phyloP scores from a whole-genome alignment of 164 flowering plant genomes.

The Chimonanthus praecox region DNA sequence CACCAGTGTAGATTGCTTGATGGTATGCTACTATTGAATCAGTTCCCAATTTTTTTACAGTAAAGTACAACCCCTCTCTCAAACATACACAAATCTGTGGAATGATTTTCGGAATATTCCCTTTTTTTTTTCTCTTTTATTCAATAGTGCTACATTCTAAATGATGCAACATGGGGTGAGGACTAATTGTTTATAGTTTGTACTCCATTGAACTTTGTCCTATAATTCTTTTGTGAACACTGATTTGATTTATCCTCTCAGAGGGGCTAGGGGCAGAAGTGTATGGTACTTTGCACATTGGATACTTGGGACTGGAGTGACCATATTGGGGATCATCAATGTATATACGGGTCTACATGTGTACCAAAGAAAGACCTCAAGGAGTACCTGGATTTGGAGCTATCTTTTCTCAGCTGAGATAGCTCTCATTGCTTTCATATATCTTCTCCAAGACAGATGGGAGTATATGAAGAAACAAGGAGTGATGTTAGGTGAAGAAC shows the following conservation, averaged over 20 bases:
- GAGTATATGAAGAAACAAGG: conserved; percentile 50
- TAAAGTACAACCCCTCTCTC: too few species aligned
- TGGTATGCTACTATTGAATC: neutral
- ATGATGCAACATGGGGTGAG: too few species aligned
- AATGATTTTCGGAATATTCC: too few species aligned
- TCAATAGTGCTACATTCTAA: too few species aligned
- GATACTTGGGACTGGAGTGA: conserved; percentile 53
- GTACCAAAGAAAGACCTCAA: conserved; percentile 45
- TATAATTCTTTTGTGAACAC: neutral
- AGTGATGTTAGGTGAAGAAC: conserved; percentile 27
- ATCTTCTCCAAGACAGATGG: conserved; percentile 75
- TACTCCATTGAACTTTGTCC: neutral
- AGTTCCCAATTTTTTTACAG: neutral
- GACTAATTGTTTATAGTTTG: neutral
- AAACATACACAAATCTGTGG: too few species aligned
- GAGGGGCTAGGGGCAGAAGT: conserved; percentile 56
- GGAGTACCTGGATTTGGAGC: conserved; percentile 42
- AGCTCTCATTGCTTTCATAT: conserved; percentile 42
- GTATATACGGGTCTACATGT: conserved; percentile 71
- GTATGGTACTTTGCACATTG: conserved; percentile 73
- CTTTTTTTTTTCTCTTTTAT: too few species aligned
- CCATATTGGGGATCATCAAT: conserved; percentile 60
- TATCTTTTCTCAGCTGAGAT: conserved; percentile 56
- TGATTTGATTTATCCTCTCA: conserved; percentile 14
- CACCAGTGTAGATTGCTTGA: neutral